Base-by-base conservation (phyloP, 331 rosid genomes). In the Malus hybrid region DNA sequence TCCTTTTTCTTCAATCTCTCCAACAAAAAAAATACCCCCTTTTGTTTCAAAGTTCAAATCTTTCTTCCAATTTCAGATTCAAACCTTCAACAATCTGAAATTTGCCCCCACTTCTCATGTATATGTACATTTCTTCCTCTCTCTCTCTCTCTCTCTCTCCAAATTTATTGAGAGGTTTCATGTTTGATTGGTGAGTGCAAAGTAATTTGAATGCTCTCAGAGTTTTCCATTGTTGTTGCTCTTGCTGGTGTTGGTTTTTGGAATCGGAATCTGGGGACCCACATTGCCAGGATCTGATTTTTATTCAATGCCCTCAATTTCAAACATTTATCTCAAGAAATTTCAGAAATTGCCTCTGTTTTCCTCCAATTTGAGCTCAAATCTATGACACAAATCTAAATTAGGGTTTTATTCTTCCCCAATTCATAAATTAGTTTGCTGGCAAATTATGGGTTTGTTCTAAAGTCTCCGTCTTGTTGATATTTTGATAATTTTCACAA, bases 381-480 rank as follows among this genome's bases (percentile, higher is more conserved):
- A 73, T 75, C 71, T 78, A 79, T 86, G 87, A 62, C 75, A 76
- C 59, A 76, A 80, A 84, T 81, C 85, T 87, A 88, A 88, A 84
- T 50, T 73, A 69, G 82, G 86, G 84, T 71, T 33, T 76, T 18
- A 3, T 24, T 52, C 57, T 60, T 70, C 64, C 48, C 54, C 64
- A 33, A 55, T 36, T 68, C 13, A 20, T 63, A 20, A 16, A 8
- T 67, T 70, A 19, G 46, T 66, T 3, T 18, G 22, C 79, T 59
- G 7, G 28, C 16, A 71, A 54, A 9, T 13, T 12, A 70, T 78
- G 87, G 84, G 68, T 73, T 63, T 78, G 82, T 67, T 84, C 80
- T 82, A 24, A 50, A 29, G 67, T 5, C 5, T 19, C 64, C 6
- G 63, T 72, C 44, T 48, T 79, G 65, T 75, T 18, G 80, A 63